Conservation (phyloP, 768 basidiomycete species). For the Hypholoma sublateritium region DNA sequence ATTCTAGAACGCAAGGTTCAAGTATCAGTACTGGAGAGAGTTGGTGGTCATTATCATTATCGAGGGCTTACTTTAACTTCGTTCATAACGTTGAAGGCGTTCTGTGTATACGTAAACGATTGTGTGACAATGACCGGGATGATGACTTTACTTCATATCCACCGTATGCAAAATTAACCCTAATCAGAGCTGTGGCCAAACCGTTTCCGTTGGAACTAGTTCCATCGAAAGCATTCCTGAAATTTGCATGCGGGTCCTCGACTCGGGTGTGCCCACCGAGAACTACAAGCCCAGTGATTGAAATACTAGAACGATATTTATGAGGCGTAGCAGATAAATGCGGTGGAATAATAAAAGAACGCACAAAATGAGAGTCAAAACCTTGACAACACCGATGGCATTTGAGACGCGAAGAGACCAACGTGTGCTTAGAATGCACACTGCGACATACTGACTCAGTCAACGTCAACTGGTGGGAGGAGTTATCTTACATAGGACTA, state of each 20-base stretch:
- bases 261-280: slow-evolving; percentile 57
- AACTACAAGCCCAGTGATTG: slow-evolving; percentile 59
- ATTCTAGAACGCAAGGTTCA: slow-evolving; percentile 19
- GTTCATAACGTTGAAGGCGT: slow-evolving; percentile 46
- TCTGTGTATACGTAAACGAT: slow-evolving; percentile 18
- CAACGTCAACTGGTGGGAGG: background rate
- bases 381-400: slow-evolving; percentile 32
- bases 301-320: slow-evolving; percentile 29
- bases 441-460: slow-evolving; percentile 8
- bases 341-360: background rate
- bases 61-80: slow-evolving; percentile 34
- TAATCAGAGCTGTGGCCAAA: slow-evolving; percentile 34
- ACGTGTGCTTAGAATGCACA: slow-evolving; percentile 33
- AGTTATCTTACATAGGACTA: slow-evolving; percentile 24
- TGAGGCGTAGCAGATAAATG: background rate
- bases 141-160: slow-evolving; percentile 32
- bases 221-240: slow-evolving; percentile 55
- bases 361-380: slow-evolving; percentile 30
- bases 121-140: background rate
- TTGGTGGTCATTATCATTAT: background rate
- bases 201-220: slow-evolving; percentile 51
- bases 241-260: slow-evolving; percentile 56
- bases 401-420: slow-evolving; percentile 39
- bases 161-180: slow-evolving; percentile 37
- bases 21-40: background rate